Conservation (phyloP, 2,329 filamentous ascomycete species). For the Microcyclosporella mali region DNA sequence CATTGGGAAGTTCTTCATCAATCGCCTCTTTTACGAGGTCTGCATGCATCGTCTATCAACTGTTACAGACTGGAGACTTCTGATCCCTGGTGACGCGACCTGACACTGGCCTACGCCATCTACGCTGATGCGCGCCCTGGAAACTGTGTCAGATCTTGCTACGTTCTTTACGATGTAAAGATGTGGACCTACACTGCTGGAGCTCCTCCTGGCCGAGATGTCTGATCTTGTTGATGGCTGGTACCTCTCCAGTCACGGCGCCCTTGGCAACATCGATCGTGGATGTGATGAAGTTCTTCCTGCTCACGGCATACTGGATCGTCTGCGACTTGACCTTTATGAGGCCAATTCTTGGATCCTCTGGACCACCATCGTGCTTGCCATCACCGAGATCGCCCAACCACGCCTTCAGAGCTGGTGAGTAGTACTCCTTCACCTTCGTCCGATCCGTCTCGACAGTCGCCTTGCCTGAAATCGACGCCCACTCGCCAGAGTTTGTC, state of each 20-base stretch:
- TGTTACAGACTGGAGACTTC: neutral
- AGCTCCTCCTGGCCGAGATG: constrained; percentile 65
- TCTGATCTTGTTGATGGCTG: constrained; percentile 67
- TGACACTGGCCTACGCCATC: neutral
- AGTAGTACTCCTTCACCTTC: constrained; percentile 69
- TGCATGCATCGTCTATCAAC: neutral
- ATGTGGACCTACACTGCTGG: constrained; percentile 44
- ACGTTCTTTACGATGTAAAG: neutral
- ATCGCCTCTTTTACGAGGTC: neutral
- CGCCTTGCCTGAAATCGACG: constrained; percentile 71
- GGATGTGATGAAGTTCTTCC: constrained; percentile 58
- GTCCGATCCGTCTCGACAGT: constrained; percentile 62
- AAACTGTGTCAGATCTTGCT: constrained; percentile 2
- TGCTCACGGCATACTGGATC: constrained; percentile 61
- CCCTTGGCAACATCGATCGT: constrained; percentile 70
- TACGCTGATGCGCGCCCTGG: constrained; percentile 8
- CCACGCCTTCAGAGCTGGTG: constrained; percentile 70
- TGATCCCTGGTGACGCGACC: neutral
- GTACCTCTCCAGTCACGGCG: constrained; percentile 62
- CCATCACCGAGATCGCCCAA: constrained; percentile 79
- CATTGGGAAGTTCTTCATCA: too few relatives aligned
- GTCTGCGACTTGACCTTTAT: constrained; percentile 70
- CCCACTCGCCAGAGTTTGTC: constrained; percentile 67
- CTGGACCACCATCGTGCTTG: constrained; percentile 70
- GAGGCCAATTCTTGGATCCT: constrained; percentile 74